Conservation (phyloP, 75 land plant genomes). For the Isoetes taiwanensis region DNA sequence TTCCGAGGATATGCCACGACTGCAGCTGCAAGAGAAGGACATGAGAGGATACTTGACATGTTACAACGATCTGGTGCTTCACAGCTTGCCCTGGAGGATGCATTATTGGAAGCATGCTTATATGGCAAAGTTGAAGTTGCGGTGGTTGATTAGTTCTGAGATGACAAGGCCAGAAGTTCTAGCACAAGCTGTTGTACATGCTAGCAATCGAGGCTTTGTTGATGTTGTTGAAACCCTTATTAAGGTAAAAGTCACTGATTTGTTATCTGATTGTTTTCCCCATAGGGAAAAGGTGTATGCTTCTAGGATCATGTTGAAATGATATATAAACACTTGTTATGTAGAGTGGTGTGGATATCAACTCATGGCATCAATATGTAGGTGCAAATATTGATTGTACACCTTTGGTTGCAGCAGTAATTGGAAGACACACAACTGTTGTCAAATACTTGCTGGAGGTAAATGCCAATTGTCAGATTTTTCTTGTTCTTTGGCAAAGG, state of each 20-base stretch:
- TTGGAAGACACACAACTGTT: constrained; percentile 47
- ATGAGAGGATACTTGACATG: constrained; percentile 27
- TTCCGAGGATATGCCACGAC: constrained; percentile 66
- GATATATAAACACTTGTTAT: background rate
- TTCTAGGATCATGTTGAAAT: background rate
- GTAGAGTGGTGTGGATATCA: constrained; percentile 62
- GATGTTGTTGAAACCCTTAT: constrained; percentile 46
- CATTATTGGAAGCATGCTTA: constrained; percentile 54
- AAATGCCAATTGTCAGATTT: too few species aligned
- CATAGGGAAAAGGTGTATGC: background rate
- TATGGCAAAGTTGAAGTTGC: constrained; percentile 28
- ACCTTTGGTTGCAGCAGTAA: constrained; percentile 61
- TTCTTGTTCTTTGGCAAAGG: background rate
- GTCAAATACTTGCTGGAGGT: constrained; percentile 57
- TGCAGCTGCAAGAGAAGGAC: constrained; percentile 73
- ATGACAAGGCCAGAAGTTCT: constrained; percentile 41
- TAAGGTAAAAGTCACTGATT: constrained; percentile 16
- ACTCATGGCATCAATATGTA: constrained; percentile 45
- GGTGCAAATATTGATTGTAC: constrained; percentile 56
- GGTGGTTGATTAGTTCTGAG: constrained; percentile 45
- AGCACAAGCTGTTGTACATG: constrained; percentile 52
- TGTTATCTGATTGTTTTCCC: background rate
- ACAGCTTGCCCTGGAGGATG: constrained; percentile 70
- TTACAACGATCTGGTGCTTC: constrained; percentile 43
- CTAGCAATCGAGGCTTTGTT: constrained; percentile 49